Base-by-base conservation (phyloP, 1,284 basidiomycete species). In the Stereum hirsutum region DNA sequence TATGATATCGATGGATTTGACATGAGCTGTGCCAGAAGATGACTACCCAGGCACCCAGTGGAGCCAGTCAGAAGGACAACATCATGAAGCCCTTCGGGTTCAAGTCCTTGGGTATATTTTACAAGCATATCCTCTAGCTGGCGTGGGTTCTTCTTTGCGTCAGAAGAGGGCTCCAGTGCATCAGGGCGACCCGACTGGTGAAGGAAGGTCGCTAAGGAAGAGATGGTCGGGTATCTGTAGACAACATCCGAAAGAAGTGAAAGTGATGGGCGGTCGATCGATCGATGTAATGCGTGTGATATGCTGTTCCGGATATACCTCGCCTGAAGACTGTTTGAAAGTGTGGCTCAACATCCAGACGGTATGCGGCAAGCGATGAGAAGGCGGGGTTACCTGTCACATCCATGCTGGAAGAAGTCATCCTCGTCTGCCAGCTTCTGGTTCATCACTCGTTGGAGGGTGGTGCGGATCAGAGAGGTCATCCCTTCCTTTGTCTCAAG, bases 391-490 rank as follows among this genome's bases (percentile, higher is more conserved):
- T 39, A 68, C 69, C 68, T 70, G 46, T 72, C 69, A 34, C 66
- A 66, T n/a, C 70, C 70, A 42, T 53, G 49, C 27, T 64, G 57
- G 52, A 72, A 72, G 14, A 72, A 47, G 49, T 72, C 68, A 33
- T 59, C 64, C 31, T 63, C 56, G 35, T 66, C 64, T 2, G 39
- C 24, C 2, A 65, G 47, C 1, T 28, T 15, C 7, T 46, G 45
- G 4, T 44, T 40, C 36, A 65, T 32, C 7, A 65, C 61, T 17
- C 49, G 52, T 2, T 42, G 20, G 1, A 67, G 55, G 19, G 57
- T 55, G 5, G 39, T 42, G 8, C 59, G 48, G 14, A 63, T 57
- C 43, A 68, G 66, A 3, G 42, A 39, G 4, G 46, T 47, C 2
- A 52, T 50, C 11, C 40, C 30, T 15, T 43, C 43, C 3, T 37